Evolutionary conservation across 768 basidiomycete species (phyloP).

Genomic region (Cyathus striatus): DNA sequence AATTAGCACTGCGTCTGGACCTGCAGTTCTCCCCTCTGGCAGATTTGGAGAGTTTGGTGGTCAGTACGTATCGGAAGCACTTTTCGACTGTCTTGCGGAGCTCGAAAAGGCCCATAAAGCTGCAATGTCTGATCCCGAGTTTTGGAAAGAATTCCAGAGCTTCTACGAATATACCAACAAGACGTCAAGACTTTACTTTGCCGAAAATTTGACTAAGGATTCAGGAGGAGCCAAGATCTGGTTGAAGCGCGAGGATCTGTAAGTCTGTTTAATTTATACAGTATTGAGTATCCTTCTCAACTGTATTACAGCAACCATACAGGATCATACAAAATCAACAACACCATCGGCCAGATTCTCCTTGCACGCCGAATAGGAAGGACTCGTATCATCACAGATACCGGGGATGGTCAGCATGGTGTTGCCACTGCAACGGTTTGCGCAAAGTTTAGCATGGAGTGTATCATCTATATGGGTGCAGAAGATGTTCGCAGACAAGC

Average conservation of each 20-base stretch:
- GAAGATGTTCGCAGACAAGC: conserved; percentile 96
- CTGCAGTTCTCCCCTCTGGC: conserved; percentile 57
- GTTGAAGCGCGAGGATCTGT: conserved; percentile 95
- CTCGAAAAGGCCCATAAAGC: conserved; percentile 86
- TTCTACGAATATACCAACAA: conserved; percentile 94
- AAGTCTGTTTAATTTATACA: conserved; percentile 16
- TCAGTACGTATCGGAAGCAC: conserved; percentile 93
- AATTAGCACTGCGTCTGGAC: conserved; percentile 24
- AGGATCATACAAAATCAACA: conserved; percentile 99
- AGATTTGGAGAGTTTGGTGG: conserved; percentile 96
- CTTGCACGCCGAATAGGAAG: conserved; percentile 93
- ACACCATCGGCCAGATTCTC: conserved; percentile 96
- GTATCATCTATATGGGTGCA: conserved; percentile 96
- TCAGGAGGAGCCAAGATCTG: conserved; percentile 95
- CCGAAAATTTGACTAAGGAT: conserved; percentile 84
- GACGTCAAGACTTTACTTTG: conserved; percentile 87
- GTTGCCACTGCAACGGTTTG: conserved; percentile 99
- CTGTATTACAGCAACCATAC: conserved; percentile 78
- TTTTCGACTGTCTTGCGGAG: conserved; percentile 90
- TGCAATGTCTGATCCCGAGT: conserved; percentile 83
- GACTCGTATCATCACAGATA: conserved; percentile 96
- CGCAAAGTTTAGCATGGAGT: conserved; percentile 93
- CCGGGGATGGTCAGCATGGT: conserved; percentile 98
- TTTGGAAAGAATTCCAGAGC: conserved; percentile 87
- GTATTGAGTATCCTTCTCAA: conserved; percentile 6